A percentile compares a stretch with the other conserved stretches of the same genome.
Conservation (phyloP, 768 basidiomycete species). For the Crucibulum laeve region DNA sequence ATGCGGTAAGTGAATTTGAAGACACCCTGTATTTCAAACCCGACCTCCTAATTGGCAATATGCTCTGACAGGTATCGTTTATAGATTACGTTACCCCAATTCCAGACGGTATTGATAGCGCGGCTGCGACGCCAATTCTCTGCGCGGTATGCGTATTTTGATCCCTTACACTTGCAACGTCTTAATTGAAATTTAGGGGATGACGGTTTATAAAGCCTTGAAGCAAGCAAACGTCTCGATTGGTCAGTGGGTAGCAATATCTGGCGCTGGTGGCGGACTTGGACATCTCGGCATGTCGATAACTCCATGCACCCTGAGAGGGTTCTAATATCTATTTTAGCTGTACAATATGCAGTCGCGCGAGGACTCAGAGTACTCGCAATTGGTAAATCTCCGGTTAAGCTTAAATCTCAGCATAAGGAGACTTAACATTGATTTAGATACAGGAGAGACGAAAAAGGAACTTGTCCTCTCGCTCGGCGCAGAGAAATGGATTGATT, state of each 20-base stretch:
- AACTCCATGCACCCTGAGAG: background rate
- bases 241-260: constrained; percentile 72
- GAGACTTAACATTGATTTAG: constrained; percentile 38
- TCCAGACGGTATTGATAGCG: constrained; percentile 58
- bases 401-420: background rate
- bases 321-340: constrained; percentile 19
- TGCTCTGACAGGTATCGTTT: constrained; percentile 48
- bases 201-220: constrained; percentile 80
- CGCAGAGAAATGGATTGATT: constrained; percentile 79
- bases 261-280: constrained; percentile 75
- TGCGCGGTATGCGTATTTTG: constrained; percentile 49
- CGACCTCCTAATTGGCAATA: constrained; percentile 1
- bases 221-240: constrained; percentile 54
- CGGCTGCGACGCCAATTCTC: constrained; percentile 64
- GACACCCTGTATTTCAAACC: background rate
- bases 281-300: constrained; percentile 61
- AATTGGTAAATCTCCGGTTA: constrained; percentile 25
- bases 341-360: constrained; percentile 74
- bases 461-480: constrained; percentile 46
- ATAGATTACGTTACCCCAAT: constrained; percentile 72
- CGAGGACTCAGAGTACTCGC: constrained; percentile 70
- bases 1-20: constrained; percentile 41
- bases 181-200: constrained; percentile 35
- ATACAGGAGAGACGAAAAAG: constrained; percentile 70
- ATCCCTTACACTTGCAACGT: background rate